Evolutionary conservation across 306 rosid genomes (phyloP).

Genomic region (Sophora flavescens): DNA sequence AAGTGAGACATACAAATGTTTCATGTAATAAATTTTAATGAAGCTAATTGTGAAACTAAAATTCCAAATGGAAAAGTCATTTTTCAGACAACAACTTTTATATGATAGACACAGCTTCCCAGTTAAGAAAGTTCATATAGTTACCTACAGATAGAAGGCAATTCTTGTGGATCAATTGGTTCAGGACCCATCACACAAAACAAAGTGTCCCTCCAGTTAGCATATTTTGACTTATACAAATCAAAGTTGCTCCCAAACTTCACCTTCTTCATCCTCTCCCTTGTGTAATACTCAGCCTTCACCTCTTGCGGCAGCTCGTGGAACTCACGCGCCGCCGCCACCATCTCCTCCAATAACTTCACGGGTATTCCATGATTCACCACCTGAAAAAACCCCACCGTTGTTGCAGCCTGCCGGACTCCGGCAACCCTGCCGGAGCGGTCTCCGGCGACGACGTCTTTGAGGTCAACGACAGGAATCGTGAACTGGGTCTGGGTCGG

Average conservation of each 20-base stretch:
- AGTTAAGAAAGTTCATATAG: neutral
- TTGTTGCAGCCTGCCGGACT: slow-evolving; percentile 48
- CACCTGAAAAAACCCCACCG: slow-evolving; percentile 59
- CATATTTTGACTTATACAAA: slow-evolving; percentile 52
- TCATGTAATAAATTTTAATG: too few relatives aligned
- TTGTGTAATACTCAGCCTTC: slow-evolving; percentile 51
- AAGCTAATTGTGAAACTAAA: too few relatives aligned
- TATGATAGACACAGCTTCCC: neutral
- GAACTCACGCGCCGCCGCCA: slow-evolving; percentile 54
- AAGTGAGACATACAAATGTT: too few relatives aligned
- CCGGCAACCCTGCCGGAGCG: slow-evolving; percentile 23
- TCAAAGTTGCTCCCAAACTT: slow-evolving; percentile 57
- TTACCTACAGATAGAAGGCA: slow-evolving; percentile 44
- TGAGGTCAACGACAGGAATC: slow-evolving; percentile 53
- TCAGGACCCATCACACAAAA: slow-evolving; percentile 58
- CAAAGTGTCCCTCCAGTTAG: slow-evolving; percentile 61
- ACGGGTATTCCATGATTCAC: slow-evolving; percentile 56
- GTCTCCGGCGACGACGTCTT: neutral
- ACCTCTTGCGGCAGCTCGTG: slow-evolving; percentile 54
- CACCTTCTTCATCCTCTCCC: slow-evolving; percentile 49
- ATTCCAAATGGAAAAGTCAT: too few relatives aligned
- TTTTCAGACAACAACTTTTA: too few relatives aligned
- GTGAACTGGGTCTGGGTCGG: slow-evolving; percentile 13
- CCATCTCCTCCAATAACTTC: slow-evolving; percentile 44
- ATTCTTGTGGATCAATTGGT: slow-evolving; percentile 44